A percentile compares a stretch with the other conserved stretches of the same genome.
Evolutionary conservation across 1,284 basidiomycete genomes (phyloP).

Genomic region (Heterobasidion occidentale): DNA sequence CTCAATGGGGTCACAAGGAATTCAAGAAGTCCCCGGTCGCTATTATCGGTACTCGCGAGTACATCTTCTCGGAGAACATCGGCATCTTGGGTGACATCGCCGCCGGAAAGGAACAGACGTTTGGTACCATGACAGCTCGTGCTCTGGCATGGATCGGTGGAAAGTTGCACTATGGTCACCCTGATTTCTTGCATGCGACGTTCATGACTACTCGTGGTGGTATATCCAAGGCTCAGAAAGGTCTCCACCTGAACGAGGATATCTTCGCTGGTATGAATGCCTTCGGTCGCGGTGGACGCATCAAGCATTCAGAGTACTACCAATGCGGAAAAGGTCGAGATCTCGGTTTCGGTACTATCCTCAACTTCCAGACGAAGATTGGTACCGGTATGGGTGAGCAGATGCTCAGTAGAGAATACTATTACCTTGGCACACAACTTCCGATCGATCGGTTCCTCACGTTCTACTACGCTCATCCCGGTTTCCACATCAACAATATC

Average conservation of each 20-base stretch:
- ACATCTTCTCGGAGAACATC: slow-evolving; percentile 99
- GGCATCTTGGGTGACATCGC: slow-evolving; percentile 99
- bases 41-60: slow-evolving; percentile 97
- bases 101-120: slow-evolving; percentile 99
- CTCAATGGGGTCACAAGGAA: slow-evolving; percentile 88
- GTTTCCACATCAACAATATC: slow-evolving; percentile 99
- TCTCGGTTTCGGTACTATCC: slow-evolving; percentile 97
- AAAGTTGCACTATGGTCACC: slow-evolving; percentile 98
- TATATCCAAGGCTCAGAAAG: slow-evolving; percentile 99
- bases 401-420: slow-evolving; percentile 99
- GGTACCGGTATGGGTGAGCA: slow-evolving; percentile 99
- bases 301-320: slow-evolving; percentile 99
- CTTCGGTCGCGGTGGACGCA: slow-evolving; percentile 95
- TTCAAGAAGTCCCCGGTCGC: slow-evolving; percentile 90
- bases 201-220: slow-evolving; percentile 99
- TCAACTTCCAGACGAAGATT: slow-evolving; percentile 99
- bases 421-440: slow-evolving; percentile 97
- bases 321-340: slow-evolving; percentile 99
- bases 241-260: slow-evolving; percentile 98
- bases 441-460: slow-evolving; percentile 98
- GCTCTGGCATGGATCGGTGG: slow-evolving; percentile 96
- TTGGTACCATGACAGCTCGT: slow-evolving; percentile 97
- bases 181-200: slow-evolving; percentile 97
- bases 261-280: slow-evolving; percentile 99
- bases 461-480: slow-evolving; percentile 99